Conservation (phyloP, 2,329 filamentous ascomycete species). For the Ceratocystis huliohia region DNA sequence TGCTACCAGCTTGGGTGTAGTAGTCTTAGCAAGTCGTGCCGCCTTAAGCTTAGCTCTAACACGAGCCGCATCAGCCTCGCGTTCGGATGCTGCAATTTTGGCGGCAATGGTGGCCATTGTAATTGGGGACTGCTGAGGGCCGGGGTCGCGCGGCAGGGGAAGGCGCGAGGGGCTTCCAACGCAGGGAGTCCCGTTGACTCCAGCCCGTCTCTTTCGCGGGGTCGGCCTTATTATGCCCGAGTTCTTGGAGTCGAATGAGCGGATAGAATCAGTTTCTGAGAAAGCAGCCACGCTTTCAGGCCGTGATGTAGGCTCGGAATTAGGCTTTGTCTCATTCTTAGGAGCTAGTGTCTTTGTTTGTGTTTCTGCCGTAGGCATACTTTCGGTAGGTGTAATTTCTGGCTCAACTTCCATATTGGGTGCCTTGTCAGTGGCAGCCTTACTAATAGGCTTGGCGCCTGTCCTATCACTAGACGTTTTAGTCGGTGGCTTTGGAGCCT, state of each 20-base stretch:
- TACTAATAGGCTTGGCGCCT: neutral
- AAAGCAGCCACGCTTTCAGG: conserved; percentile 1
- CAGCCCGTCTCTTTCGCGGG: conserved; percentile 6
- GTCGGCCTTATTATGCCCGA: neutral
- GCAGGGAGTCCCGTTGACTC: conserved; percentile 19
- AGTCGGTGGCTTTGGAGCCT: neutral
- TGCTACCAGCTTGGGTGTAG: neutral
- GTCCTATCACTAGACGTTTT: neutral
- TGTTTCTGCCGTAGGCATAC: neutral
- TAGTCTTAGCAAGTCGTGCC: conserved; percentile 30
- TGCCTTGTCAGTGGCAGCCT: neutral
- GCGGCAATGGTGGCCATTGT: conserved; percentile 50
- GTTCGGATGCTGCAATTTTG: conserved; percentile 51
- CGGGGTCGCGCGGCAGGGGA: conserved; percentile 29
- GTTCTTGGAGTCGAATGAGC: conserved; percentile 12
- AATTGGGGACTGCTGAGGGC: conserved; percentile 41
- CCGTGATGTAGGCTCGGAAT: neutral
- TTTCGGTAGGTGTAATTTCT: neutral
- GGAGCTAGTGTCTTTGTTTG: neutral
- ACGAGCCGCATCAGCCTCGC: conserved; percentile 50
- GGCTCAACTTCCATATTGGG: neutral
- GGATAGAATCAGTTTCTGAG: conserved; percentile 13
- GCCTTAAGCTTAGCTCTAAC: conserved; percentile 51
- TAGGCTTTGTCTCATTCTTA: neutral
- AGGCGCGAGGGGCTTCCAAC: conserved; percentile 27